Percentiles rank a stretch among this genome's conserved stretches.
Conservation (phyloP, 176 grass and related monocot species). For the Avena eriantha region DNA sequence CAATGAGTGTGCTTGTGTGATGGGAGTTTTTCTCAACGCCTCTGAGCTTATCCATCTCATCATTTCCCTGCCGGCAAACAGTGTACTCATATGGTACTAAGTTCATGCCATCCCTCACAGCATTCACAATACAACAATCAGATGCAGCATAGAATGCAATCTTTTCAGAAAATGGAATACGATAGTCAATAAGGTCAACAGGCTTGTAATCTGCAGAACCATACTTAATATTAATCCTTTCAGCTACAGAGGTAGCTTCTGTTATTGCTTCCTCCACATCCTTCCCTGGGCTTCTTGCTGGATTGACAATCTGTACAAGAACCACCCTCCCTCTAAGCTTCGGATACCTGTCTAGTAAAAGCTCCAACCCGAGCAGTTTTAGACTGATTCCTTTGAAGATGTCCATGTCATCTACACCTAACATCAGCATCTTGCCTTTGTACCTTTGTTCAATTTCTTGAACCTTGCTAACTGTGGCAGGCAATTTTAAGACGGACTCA, state of each 20-base stretch:
- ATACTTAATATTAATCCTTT: constrained; percentile 13
- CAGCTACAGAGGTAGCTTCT: constrained; percentile 9
- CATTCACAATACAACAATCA: not conserved
- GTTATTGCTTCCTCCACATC: constrained; percentile 70
- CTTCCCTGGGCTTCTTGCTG: constrained; percentile 74
- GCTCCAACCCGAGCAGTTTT: constrained; percentile 37
- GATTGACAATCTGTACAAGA: constrained; percentile 88
- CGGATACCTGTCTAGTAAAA: constrained; percentile 33
- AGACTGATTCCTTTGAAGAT: constrained; percentile 10
- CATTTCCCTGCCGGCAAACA: not conserved
- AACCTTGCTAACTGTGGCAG: constrained; percentile 65
- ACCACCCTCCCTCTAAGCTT: constrained; percentile 72
- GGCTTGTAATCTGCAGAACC: constrained; percentile 33
- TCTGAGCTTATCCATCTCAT: not conserved
- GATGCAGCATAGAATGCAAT: constrained; percentile 6
- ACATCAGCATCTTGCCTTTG: constrained; percentile 58
- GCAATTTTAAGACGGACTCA: constrained; percentile 72
- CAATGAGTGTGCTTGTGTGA: constrained; percentile 2
- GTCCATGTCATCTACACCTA: constrained; percentile 15
- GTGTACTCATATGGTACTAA: constrained; percentile 13
- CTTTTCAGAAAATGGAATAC: not conserved
- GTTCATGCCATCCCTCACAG: constrained; percentile 19
- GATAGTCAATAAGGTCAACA: not conserved
- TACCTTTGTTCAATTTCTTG: constrained; percentile 76
- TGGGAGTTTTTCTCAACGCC: not conserved